Evolutionary conservation across 2,329 filamentous ascomycete species (phyloP).

Genomic region (Passalora sequoiae): DNA sequence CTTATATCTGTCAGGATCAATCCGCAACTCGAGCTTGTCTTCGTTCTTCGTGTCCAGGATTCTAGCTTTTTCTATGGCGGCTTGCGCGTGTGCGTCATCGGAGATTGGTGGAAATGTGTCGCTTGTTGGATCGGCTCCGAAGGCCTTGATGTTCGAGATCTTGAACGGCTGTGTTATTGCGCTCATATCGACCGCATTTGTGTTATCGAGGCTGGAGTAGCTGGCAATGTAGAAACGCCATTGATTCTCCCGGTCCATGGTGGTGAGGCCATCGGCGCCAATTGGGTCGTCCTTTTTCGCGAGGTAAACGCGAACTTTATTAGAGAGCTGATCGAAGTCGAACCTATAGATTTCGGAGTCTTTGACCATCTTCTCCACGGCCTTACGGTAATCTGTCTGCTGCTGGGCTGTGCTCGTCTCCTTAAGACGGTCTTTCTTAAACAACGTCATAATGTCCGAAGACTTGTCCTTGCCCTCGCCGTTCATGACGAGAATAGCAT

Average conservation of each 20-base stretch:
- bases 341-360: conserved; percentile 89
- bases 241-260: conserved; percentile 46
- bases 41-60: conserved; percentile 27
- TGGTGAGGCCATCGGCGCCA: conserved; percentile 61
- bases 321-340: conserved; percentile 67
- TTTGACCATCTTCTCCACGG: conserved; percentile 87
- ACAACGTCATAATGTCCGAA: conserved; percentile 80
- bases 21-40: conserved; percentile 43
- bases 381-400: conserved; percentile 85
- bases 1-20: conserved; percentile 41
- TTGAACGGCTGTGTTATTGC: conserved; percentile 38
- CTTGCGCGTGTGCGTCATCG: conserved; percentile 1
- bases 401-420: conserved; percentile 84
- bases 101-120: conserved; percentile 15
- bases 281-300: conserved; percentile 80
- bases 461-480: conserved; percentile 90
- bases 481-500: conserved; percentile 76
- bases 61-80: conserved; percentile 9
- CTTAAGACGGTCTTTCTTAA: conserved; percentile 72
- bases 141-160: conserved; percentile 35
- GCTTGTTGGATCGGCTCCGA: conserved; percentile 31
- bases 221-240: conserved; percentile 97
- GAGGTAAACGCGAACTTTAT: conserved; percentile 69
- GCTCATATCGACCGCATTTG: conserved; percentile 43
- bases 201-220: conserved; percentile 82